Conservation (phyloP, 495 filamentous ascomycete genomes). For the Beverwykella pulmonaria region DNA sequence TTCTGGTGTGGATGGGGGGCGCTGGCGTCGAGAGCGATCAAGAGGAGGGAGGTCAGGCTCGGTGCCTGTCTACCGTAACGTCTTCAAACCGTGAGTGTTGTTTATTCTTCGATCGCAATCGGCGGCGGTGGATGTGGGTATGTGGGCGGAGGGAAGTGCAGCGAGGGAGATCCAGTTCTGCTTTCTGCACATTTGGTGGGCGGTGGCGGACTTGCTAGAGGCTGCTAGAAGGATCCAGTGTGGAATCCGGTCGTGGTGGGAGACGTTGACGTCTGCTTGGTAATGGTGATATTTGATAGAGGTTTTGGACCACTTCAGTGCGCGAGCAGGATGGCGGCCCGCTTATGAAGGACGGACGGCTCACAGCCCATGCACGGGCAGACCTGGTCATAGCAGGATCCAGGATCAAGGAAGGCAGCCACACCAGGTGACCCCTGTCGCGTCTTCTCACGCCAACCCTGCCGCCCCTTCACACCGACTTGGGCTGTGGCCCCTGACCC, state of each 20-base stretch:
- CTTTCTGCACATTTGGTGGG: constrained; percentile 41
- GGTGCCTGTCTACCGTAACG: constrained; percentile 34
- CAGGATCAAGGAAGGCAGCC: too few relatives aligned
- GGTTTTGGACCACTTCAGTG: constrained; percentile 7
- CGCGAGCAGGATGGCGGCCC: not conserved
- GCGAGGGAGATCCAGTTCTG: constrained; percentile 38
- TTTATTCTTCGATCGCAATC: constrained; percentile 35
- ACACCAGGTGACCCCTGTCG: too few relatives aligned
- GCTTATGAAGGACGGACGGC: constrained; percentile 1
- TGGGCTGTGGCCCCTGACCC: constrained; percentile 11
- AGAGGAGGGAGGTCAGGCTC: constrained; percentile 28
- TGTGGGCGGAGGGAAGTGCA: constrained; percentile 31
- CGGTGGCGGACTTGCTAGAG: not conserved
- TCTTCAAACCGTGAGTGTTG: constrained; percentile 34
- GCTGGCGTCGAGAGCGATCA: not conserved
- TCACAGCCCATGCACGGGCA: too few relatives aligned
- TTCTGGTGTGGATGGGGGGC: constrained; percentile 1
- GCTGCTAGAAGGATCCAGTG: constrained; percentile 35
- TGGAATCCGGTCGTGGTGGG: constrained; percentile 15
- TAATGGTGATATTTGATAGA: constrained; percentile 23
- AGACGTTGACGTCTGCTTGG: constrained; percentile 27
- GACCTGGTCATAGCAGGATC: too few relatives aligned
- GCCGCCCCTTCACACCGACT: constrained; percentile 19
- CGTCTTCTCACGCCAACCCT: too few relatives aligned
- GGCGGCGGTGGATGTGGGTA: constrained; percentile 13